These are phyloP conservation scores for Colletotrichum spaethianum DNA, from an alignment of 2,329 filamentous ascomycete species.

Conservation along the genomic window DNA sequence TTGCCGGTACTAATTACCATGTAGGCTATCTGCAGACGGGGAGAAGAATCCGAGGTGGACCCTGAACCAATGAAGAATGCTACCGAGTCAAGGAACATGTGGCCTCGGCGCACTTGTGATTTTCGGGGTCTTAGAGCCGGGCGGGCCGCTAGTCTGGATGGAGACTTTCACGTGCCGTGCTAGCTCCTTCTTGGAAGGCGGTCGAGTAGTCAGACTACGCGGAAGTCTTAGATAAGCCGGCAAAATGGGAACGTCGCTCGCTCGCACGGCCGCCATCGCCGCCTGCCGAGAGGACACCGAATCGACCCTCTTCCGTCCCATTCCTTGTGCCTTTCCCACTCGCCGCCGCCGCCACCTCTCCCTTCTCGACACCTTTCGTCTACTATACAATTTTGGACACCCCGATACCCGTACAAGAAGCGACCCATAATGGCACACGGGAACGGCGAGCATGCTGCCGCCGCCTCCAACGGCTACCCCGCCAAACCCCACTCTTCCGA, in stretches of 20 bases:
- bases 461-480: conserved; percentile 36
- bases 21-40: not conserved
- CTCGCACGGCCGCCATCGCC: conserved; percentile 33
- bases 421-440: conserved; percentile 15
- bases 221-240: conserved; percentile 9
- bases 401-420: not conserved
- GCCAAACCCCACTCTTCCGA: conserved; percentile 40
- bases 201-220: not conserved
- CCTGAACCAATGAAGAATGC: not conserved
- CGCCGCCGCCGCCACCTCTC: not conserved
- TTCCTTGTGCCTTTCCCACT: not conserved
- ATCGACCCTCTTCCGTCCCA: conserved; percentile 21
- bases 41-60: conserved; percentile 1
- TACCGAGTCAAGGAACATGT: conserved; percentile 24
- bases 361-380: not conserved
- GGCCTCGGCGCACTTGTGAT: not conserved
- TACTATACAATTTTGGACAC: not conserved
- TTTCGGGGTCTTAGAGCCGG: conserved; percentile 10
- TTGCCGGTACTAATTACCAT: too few relatives aligned
- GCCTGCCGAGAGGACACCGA: conserved; percentile 37
- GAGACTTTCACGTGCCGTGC: conserved; percentile 4
- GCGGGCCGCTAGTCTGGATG: not conserved
- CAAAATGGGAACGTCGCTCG: conserved; percentile 25
- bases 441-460: conserved; percentile 28
- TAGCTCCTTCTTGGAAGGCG: not conserved